Conservation (phyloP, 1,284 basidiomycete genomes). For the Leucoagaricus sp. region DNA sequence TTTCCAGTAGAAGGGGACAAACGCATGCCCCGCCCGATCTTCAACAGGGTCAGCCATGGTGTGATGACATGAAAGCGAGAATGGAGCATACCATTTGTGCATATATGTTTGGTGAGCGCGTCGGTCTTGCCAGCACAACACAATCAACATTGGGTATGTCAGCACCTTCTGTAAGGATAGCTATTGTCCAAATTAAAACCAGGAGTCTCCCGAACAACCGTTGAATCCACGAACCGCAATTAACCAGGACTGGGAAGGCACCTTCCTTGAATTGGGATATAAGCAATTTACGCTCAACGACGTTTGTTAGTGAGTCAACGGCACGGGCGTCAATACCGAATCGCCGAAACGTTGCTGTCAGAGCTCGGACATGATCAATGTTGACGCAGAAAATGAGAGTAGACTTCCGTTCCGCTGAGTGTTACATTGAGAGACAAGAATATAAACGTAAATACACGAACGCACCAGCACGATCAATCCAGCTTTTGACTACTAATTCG, state of each 20-base stretch:
- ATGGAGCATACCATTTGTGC: conserved; percentile 93
- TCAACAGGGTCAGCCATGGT: neutral
- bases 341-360: conserved; percentile 74
- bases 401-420: conserved; percentile 70
- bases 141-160: conserved; percentile 95
- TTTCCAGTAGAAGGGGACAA: conserved; percentile 84
- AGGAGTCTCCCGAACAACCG: neutral
- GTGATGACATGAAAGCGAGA: neutral
- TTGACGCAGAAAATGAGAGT: conserved; percentile 93
- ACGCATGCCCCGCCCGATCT: conserved; percentile 94
- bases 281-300: conserved; percentile 63
- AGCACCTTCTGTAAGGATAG: conserved; percentile 89
- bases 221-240: conserved; percentile 70
- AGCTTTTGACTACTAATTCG: conserved; percentile 75
- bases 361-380: conserved; percentile 76
- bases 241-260: conserved; percentile 85
- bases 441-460: conserved; percentile 3
- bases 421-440: conserved; percentile 1
- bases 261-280: conserved; percentile 73
- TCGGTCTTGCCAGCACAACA: conserved; percentile 84
- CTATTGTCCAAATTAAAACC: conserved; percentile 37
- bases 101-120: conserved; percentile 86
- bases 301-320: conserved; percentile 74
- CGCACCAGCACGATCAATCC: conserved; percentile 78
- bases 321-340: conserved; percentile 88